phyloP scores from a whole-genome alignment of 2,329 filamentous ascomycete genomes.

The Bipolaris gigantea region DNA sequence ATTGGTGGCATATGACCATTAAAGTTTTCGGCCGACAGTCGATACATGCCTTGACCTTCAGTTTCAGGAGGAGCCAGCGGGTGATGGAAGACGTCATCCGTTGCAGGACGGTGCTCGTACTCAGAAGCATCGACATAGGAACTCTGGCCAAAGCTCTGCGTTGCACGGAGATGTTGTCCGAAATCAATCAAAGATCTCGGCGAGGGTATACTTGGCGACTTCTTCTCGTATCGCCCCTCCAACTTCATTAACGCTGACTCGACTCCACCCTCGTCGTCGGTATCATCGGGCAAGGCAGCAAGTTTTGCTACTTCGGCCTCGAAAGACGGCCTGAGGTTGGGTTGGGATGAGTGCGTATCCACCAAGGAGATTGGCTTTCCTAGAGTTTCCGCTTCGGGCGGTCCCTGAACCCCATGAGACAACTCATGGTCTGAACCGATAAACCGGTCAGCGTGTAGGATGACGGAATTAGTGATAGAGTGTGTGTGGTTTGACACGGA shows the following conservation, averaged over 20 bases:
- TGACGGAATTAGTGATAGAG: slow-evolving; percentile 45
- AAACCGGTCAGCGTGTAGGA: slow-evolving; percentile 38
- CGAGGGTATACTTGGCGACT: slow-evolving; percentile 32
- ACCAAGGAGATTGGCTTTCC: slow-evolving; percentile 48
- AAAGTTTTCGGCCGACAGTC: slow-evolving; percentile 38
- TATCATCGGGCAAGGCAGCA: slow-evolving; percentile 84
- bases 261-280: slow-evolving; percentile 74
- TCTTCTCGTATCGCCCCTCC: slow-evolving; percentile 77
- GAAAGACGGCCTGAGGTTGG: slow-evolving; percentile 68
- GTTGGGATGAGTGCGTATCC: slow-evolving; percentile 59
- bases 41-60: slow-evolving; percentile 36
- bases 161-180: slow-evolving; percentile 26
- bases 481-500: slow-evolving; percentile 51
- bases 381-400: slow-evolving; percentile 11
- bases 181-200: slow-evolving; percentile 22
- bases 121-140: slow-evolving; percentile 25
- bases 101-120: slow-evolving; percentile 19
- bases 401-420: slow-evolving; percentile 11
- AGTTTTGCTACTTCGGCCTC: slow-evolving; percentile 86
- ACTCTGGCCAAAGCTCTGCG: slow-evolving; percentile 19
- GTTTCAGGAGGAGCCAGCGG: slow-evolving; percentile 24
- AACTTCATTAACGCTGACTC: slow-evolving; percentile 92
- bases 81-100: slow-evolving; percentile 33
- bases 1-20: slow-evolving; percentile 27
- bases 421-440: slow-evolving; percentile 20